These are phyloP conservation scores for Dryas drummondii DNA, from an alignment of 306 rosid genomes.

Conservation along the genomic window DNA sequence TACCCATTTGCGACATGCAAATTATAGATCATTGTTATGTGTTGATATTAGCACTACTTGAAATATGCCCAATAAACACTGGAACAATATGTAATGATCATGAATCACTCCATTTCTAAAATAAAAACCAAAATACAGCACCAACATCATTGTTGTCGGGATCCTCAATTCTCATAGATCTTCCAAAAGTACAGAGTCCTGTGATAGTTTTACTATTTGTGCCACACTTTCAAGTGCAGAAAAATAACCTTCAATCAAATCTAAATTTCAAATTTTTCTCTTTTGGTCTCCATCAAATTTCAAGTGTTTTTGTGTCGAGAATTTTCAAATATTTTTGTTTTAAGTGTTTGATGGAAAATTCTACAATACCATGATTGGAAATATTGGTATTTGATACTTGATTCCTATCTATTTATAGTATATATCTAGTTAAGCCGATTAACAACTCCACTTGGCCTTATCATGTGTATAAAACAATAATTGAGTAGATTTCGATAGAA, in stretches of 20 bases:
- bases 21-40: conserved; percentile 13
- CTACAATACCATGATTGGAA: too few species aligned
- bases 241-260: not conserved
- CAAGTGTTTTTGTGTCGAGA: too few species aligned
- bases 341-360: too few species aligned
- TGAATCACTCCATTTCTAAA: not conserved
- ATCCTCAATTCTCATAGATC: not conserved
- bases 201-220: not conserved
- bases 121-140: not conserved
- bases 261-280: too few species aligned
- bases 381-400: too few species aligned
- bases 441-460: too few species aligned
- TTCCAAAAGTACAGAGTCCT: not conserved
- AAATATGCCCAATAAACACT: not conserved
- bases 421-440: too few species aligned
- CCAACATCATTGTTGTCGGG: not conserved
- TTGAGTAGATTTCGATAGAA: too few species aligned
- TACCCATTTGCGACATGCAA: conserved; percentile 81
- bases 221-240: not conserved
- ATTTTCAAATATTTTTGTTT: too few species aligned
- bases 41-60: not conserved
- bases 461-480: too few species aligned
- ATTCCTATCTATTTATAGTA: too few species aligned
- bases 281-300: too few species aligned
- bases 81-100: not conserved